These are phyloP conservation scores for Aspergillus jensenii DNA, from an alignment of 2,329 filamentous ascomycete genomes.

Conservation along the genomic window DNA sequence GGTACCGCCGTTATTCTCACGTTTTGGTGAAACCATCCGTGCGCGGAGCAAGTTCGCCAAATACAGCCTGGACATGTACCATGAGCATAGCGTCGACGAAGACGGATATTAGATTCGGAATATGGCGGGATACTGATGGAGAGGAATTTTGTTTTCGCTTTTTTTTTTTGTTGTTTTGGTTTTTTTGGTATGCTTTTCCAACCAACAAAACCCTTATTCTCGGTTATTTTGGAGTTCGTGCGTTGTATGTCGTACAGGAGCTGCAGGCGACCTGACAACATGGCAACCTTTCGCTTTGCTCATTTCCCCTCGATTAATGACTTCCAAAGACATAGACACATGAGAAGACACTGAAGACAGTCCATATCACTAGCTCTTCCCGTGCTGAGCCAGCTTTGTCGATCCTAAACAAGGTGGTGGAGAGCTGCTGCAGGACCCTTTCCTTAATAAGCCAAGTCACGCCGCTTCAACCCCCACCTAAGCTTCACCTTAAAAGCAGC, in stretches of 20 bases:
- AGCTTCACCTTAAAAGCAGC: slow-evolving; percentile 16
- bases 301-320: neutral
- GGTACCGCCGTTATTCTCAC: slow-evolving; percentile 33
- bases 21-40: slow-evolving; percentile 34
- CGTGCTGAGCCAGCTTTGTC: neutral
- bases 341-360: neutral
- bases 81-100: slow-evolving; percentile 27
- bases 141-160: neutral
- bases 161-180: neutral
- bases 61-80: slow-evolving; percentile 29
- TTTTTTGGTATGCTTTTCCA: neutral
- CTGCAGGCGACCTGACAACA: slow-evolving; percentile 8
- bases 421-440: neutral
- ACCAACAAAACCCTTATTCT: neutral
- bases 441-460: slow-evolving; percentile 5
- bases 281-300: neutral
- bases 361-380: neutral
- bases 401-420: neutral
- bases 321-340: slow-evolving; percentile 3
- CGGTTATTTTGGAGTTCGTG: neutral
- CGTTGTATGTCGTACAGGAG: slow-evolving; percentile 2
- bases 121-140: neutral
- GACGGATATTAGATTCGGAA: slow-evolving; percentile 19
- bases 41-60: slow-evolving; percentile 35
- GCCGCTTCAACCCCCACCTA: slow-evolving; percentile 19